Evolutionary conservation across 805 yeast genomes (phyloP).

Genomic region (Yarrowia sp.): DNA sequence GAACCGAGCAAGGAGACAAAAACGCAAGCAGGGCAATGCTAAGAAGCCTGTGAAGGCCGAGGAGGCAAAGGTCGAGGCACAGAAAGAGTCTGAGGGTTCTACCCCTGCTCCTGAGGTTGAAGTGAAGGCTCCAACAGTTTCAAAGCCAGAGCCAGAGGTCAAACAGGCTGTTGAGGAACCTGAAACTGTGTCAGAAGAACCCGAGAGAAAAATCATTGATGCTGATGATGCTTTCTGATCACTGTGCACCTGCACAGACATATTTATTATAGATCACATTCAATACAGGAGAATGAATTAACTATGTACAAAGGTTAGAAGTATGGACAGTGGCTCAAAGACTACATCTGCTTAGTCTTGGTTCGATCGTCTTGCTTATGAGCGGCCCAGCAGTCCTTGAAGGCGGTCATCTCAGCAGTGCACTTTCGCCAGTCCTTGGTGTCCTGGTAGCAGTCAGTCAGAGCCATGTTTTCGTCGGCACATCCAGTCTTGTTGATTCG

Average conservation of each 20-base stretch:
- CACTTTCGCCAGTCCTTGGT: conserved; percentile 80
- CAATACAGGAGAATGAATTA: not conserved
- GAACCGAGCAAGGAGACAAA: conserved; percentile 30
- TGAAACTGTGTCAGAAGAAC: not conserved
- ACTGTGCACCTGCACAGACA: not conserved
- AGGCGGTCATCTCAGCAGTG: conserved; percentile 58
- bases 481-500: conserved; percentile 77
- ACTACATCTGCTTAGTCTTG: conserved; percentile 27
- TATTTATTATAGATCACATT: not conserved
- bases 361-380: conserved; percentile 54
- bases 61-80: conserved; percentile 18
- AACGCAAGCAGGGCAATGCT: conserved; percentile 26
- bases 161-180: not conserved
- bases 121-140: not conserved
- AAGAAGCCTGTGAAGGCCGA: not conserved
- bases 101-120: not conserved
- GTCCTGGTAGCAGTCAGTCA: conserved; percentile 78
- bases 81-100: not conserved
- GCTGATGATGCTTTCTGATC: conserved; percentile 6
- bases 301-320: conserved; percentile 6
- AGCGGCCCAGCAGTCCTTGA: conserved; percentile 61
- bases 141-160: not conserved
- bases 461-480: conserved; percentile 61
- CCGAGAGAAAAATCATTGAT: conserved; percentile 10
- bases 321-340: not conserved